phyloP scores from a whole-genome alignment of 129 eudicot genomes.

The sunflower (Helianthus annuus) region HanXRQr2.0-SUNRISE NC_035445.2:51909425-51909924 shows the following conservation, averaged over 20 bases:
- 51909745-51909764: background rate
- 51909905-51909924: conserved; percentile 13
- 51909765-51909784: no score
- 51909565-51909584: background rate
- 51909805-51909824: conserved; percentile 19
- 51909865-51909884: conserved; percentile 3
- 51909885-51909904: conserved; percentile 23
- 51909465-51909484: conserved; percentile 6
- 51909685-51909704: background rate
- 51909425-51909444: conserved; percentile 29
- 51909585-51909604: conserved; percentile 27
- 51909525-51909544: conserved; percentile 5
- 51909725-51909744: conserved; percentile 17
- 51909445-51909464: conserved; percentile 10
- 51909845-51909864: conserved; percentile 1
- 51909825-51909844: conserved; percentile 15
- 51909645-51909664: no score
- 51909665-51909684: no score
- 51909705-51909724: conserved; percentile 15
- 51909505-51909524: conserved; percentile 20
- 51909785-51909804: background rate
- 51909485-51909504: conserved; percentile 13
- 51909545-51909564: conserved; percentile 7
- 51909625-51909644: background rate
- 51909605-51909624: conserved; percentile 30